Conservation (phyloP, 179 eudicot species). For the Silene vulgaris region DNA sequence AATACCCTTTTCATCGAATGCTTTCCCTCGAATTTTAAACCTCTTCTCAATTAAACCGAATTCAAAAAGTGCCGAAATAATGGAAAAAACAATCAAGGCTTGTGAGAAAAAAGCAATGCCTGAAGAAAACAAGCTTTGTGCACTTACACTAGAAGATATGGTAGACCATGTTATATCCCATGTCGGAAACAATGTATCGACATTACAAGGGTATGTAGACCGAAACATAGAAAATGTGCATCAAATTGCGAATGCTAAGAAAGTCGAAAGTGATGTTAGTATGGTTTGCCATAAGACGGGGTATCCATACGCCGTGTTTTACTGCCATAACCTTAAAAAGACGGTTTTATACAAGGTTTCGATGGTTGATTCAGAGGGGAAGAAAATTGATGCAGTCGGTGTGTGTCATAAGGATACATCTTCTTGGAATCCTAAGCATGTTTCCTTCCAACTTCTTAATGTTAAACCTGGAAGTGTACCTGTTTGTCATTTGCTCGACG, state of each 20-base stretch:
- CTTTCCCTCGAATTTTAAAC: not conserved
- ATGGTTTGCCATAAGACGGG: constrained; percentile 20
- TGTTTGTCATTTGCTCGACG: constrained; percentile 12
- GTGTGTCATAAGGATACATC: constrained; percentile 23
- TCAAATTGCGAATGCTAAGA: not conserved
- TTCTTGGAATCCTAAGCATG: constrained; percentile 16
- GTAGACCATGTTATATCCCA: constrained; percentile 16
- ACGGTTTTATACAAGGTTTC: constrained; percentile 16
- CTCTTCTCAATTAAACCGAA: constrained; percentile 7
- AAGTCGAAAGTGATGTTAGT: not conserved
- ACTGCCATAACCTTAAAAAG: constrained; percentile 10
- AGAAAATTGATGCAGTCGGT: not conserved
- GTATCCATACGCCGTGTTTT: constrained; percentile 19
- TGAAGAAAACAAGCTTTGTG: not conserved
- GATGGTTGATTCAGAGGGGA: constrained; percentile 5
- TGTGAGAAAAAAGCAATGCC: constrained; percentile 12
- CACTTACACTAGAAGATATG: constrained; percentile 15
- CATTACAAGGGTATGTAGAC: not conserved
- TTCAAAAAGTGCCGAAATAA: not conserved
- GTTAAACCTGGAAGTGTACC: constrained; percentile 15
- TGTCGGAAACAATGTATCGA: constrained; percentile 4
- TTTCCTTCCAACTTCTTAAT: constrained; percentile 16
- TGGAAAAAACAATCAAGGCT: constrained; percentile 11
- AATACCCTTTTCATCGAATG: constrained; percentile 7
- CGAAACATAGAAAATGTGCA: not conserved